Evolutionary conservation across 2,329 filamentous ascomycete genomes (phyloP).

Genomic region (Coleophoma crateriformis): DNA sequence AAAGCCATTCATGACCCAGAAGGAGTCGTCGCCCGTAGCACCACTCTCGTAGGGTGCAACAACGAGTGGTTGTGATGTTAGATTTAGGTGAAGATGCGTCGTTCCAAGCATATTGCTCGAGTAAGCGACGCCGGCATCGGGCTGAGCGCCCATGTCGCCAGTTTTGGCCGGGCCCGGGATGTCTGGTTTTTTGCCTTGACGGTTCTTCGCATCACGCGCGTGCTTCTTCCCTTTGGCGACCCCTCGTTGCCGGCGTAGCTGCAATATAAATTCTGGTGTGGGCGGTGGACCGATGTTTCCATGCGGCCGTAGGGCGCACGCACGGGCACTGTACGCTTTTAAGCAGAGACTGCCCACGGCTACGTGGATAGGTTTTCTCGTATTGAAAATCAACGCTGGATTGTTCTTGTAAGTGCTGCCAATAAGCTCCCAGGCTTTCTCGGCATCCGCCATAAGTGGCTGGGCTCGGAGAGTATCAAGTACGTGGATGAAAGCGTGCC

Average conservation of each 20-base stretch:
- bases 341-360: slow-evolving; percentile 28
- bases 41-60: not conserved
- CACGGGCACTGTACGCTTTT: slow-evolving; percentile 22
- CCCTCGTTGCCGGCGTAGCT: slow-evolving; percentile 18
- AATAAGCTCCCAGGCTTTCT: slow-evolving; percentile 29
- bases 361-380: slow-evolving; percentile 22
- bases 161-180: not conserved
- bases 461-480: slow-evolving; percentile 28
- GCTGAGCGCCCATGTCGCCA: not conserved
- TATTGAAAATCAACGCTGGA: slow-evolving; percentile 18
- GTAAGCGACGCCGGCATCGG: not conserved
- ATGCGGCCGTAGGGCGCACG: slow-evolving; percentile 9
- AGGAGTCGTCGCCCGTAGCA: not conserved
- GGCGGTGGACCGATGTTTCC: slow-evolving; percentile 1
- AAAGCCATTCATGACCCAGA: not conserved
- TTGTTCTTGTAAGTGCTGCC: slow-evolving; percentile 28
- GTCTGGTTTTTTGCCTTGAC: not conserved
- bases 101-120: not conserved
- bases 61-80: not conserved
- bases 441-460: slow-evolving; percentile 22
- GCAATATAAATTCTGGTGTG: slow-evolving; percentile 13
- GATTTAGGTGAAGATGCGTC: not conserved
- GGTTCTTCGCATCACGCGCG: slow-evolving; percentile 1
- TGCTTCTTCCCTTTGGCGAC: slow-evolving; percentile 12
- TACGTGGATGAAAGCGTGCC: slow-evolving; percentile 30